These are phyloP conservation scores for Aspergillus sclerotioniger DNA, from an alignment of 495 filamentous ascomycete species.

Conservation along the genomic window DNA sequence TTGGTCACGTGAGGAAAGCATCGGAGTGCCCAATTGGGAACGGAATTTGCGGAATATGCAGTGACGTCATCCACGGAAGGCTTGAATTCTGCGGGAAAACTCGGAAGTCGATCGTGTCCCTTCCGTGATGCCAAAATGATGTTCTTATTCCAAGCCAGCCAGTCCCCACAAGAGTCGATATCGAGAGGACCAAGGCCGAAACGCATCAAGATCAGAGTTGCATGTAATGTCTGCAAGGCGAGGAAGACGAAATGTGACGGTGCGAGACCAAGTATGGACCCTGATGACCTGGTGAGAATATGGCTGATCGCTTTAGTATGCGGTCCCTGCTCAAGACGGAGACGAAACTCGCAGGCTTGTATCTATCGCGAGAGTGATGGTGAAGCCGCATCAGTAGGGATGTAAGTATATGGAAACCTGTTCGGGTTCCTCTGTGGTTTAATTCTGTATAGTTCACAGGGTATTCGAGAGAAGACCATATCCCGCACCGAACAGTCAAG, in stretches of 20 bases:
- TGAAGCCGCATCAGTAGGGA: neutral
- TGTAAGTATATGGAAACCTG: no score
- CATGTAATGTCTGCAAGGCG: conserved; percentile 16
- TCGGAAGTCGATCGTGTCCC: neutral
- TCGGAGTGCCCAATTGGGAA: no score
- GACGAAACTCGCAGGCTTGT: conserved; percentile 2
- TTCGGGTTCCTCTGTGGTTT: no score
- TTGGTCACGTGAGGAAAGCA: no score
- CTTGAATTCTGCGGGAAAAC: no score
- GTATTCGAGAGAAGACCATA: no score
- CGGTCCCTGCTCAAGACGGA: conserved; percentile 15
- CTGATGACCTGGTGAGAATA: neutral
- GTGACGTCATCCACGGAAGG: no score
- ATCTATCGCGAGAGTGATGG: neutral
- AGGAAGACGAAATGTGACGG: conserved; percentile 18
- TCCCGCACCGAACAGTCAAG: neutral
- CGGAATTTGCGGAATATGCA: no score
- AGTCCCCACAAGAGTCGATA: neutral
- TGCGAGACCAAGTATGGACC: conserved; percentile 11
- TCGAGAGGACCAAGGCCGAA: conserved; percentile 9
- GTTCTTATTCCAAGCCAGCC: conserved; percentile 12
- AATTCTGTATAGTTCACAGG: no score
- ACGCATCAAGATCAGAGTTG: conserved; percentile 12
- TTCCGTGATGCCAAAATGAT: conserved; percentile 8
- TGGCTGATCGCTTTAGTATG: conserved; percentile 13